Conservation (phyloP, 2,329 filamentous ascomycete genomes). For the Cryphonectria nitschkei region DNA sequence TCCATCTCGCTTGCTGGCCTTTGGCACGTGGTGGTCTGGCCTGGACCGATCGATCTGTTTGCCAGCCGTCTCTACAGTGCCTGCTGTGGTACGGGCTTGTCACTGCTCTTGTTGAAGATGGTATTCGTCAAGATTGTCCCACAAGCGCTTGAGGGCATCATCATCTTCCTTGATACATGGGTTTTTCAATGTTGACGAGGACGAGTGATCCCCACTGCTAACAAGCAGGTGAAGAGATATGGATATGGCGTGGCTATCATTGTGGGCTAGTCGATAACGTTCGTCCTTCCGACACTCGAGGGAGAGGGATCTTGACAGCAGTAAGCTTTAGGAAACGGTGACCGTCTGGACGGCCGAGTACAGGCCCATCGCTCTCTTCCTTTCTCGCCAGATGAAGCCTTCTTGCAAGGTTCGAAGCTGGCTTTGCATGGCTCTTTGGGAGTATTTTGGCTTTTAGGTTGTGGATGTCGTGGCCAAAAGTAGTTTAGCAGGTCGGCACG, state of each 20-base stretch:
- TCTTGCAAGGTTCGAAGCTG: neutral
- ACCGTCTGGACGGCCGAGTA: neutral
- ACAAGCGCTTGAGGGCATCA: neutral
- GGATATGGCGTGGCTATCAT: neutral
- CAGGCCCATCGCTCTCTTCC: neutral
- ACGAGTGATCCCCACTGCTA: neutral
- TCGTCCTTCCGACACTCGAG: neutral
- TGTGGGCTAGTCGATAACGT: neutral
- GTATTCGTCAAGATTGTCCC: neutral
- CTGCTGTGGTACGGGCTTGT: neutral
- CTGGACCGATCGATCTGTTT: neutral
- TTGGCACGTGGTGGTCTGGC: neutral
- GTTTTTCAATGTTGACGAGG: neutral
- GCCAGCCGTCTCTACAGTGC: neutral
- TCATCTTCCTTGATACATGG: neutral
- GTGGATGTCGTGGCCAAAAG: constrained; percentile 17
- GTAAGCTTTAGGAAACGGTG: neutral
- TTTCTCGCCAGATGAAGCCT: neutral
- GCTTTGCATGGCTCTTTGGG: neutral
- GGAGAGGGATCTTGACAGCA: neutral
- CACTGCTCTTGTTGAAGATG: too few species aligned
- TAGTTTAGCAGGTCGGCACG: constrained; percentile 19
- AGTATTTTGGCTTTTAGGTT: neutral
- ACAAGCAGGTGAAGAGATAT: neutral
- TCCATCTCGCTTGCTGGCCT: neutral